phyloP scores from a whole-genome alignment of 2,329 filamentous ascomycete species.

The Dactylonectria estremocensis region DNA sequence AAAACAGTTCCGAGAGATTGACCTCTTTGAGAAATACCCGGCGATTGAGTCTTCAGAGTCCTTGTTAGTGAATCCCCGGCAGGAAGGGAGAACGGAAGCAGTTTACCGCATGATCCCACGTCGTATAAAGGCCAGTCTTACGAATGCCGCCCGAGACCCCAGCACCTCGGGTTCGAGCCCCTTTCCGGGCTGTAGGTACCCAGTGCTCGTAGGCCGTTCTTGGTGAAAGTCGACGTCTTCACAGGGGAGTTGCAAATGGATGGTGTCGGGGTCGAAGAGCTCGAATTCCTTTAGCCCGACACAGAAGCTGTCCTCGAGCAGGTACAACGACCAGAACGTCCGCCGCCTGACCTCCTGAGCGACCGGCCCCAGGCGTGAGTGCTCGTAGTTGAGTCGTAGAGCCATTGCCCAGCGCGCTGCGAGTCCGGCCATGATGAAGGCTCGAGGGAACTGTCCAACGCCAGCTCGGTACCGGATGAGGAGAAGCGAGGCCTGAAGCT shows the following conservation, averaged over 20 bases:
- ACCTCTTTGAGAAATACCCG: slow-evolving; percentile 46
- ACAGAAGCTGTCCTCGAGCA: slow-evolving; percentile 48
- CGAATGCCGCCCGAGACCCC: slow-evolving; percentile 43
- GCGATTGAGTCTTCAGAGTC: slow-evolving; percentile 36
- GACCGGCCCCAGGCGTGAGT: slow-evolving; percentile 41
- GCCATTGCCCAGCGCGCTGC: slow-evolving; percentile 47
- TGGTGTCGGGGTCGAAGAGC: slow-evolving; percentile 44
- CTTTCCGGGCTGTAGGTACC: slow-evolving; percentile 46
- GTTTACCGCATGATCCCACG: slow-evolving; percentile 41
- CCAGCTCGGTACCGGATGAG: slow-evolving; percentile 47
- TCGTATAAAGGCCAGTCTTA: slow-evolving; percentile 43
- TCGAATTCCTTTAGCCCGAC: slow-evolving; percentile 48
- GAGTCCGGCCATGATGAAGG: slow-evolving; percentile 48
- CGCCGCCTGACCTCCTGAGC: slow-evolving; percentile 46
- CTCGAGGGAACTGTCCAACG: slow-evolving; percentile 46
- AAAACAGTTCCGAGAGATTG: slow-evolving; percentile 43
- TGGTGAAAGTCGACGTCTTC: slow-evolving; percentile 45
- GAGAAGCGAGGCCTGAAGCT: slow-evolving; percentile 45
- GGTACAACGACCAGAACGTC: slow-evolving; percentile 47
- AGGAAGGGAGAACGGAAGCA: not conserved
- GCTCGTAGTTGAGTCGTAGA: slow-evolving; percentile 48
- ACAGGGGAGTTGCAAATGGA: slow-evolving; percentile 46
- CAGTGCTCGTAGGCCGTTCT: slow-evolving; percentile 40
- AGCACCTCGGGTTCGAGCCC: slow-evolving; percentile 45
- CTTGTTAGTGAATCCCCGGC: not conserved